Conservation (phyloP, 768 basidiomycete species). For the Daedaleopsis nitida region DNA sequence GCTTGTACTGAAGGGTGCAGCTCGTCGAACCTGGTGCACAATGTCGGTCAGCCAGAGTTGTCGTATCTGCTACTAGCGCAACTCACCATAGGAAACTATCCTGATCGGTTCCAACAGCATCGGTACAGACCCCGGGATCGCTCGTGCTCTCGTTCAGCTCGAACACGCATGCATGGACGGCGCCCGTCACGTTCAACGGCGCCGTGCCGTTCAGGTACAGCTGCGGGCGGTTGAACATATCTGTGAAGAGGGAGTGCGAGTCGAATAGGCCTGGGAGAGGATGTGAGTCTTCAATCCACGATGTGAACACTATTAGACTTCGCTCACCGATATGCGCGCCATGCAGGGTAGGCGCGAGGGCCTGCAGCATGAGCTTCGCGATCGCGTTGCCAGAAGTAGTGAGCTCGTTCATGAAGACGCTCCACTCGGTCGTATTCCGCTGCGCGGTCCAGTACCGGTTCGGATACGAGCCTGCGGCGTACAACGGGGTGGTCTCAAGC, state of each 20-base stretch:
- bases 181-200: slow-evolving; percentile 59
- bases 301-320: too few species aligned
- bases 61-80: slow-evolving; percentile 20
- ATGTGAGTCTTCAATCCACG: neutral
- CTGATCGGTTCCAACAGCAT: slow-evolving; percentile 43
- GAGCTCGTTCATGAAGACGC: slow-evolving; percentile 35
- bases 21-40: slow-evolving; percentile 46
- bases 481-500: slow-evolving; percentile 32
- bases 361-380: slow-evolving; percentile 28
- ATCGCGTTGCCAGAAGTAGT: slow-evolving; percentile 32
- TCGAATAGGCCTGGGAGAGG: slow-evolving; percentile 54
- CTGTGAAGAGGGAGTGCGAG: slow-evolving; percentile 59
- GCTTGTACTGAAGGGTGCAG: slow-evolving; percentile 63
- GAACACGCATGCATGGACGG: slow-evolving; percentile 51
- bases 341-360: slow-evolving; percentile 27
- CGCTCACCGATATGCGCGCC: slow-evolving; percentile 58
- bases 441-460: slow-evolving; percentile 36
- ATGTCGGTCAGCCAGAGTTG: neutral
- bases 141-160: slow-evolving; percentile 34
- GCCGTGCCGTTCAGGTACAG: slow-evolving; percentile 65
- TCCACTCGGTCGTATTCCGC: slow-evolving; percentile 39
- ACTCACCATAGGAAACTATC: slow-evolving; percentile 61
- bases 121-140: slow-evolving; percentile 36
- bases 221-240: slow-evolving; percentile 54
- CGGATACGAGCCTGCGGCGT: slow-evolving; percentile 33